These are phyloP conservation scores for Haematococcus lacustris DNA, from an alignment of 139 green algal genomes.

Conservation along the genomic window DNA sequence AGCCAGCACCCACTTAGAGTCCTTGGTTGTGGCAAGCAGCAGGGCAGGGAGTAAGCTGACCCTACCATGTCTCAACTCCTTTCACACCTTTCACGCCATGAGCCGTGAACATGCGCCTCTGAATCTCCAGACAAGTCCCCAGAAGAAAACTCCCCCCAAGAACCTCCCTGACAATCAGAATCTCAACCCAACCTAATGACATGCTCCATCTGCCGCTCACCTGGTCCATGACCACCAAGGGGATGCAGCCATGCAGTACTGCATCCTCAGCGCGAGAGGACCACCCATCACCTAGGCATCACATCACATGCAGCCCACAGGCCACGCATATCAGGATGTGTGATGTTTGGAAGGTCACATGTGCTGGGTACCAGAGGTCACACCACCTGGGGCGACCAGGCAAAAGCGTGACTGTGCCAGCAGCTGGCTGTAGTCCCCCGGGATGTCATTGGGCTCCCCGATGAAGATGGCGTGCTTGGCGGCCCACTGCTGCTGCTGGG, in stretches of 20 bases:
- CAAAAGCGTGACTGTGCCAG: conserved; percentile 38
- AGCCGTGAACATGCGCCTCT: too few species aligned
- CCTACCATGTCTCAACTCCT: too few species aligned
- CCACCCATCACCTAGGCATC: conserved; percentile 42
- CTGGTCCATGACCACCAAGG: conserved; percentile 34
- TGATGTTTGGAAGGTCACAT: too few species aligned
- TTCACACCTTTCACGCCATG: too few species aligned
- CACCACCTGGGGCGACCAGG: conserved; percentile 17
- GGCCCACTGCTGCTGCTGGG: conserved; percentile 20
- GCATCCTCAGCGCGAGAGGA: conserved; percentile 44
- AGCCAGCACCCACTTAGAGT: too few species aligned
- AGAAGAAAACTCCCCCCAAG: too few species aligned
- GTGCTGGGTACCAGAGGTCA: too few species aligned
- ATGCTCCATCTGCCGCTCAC: neutral
- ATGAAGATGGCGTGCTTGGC: conserved; percentile 35
- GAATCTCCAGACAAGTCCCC: too few species aligned
- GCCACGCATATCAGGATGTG: neutral
- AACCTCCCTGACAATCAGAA: too few species aligned
- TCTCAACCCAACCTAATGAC: too few species aligned
- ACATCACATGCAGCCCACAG: neutral
- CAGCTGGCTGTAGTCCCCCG: conserved; percentile 22
- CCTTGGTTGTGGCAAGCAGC: too few species aligned
- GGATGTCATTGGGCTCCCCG: conserved; percentile 9
- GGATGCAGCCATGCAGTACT: conserved; percentile 62
- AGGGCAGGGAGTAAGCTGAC: too few species aligned